These are phyloP conservation scores for Psilocybe mexicana DNA, from an alignment of 1,284 basidiomycete species.

Conservation along the genomic window DNA sequence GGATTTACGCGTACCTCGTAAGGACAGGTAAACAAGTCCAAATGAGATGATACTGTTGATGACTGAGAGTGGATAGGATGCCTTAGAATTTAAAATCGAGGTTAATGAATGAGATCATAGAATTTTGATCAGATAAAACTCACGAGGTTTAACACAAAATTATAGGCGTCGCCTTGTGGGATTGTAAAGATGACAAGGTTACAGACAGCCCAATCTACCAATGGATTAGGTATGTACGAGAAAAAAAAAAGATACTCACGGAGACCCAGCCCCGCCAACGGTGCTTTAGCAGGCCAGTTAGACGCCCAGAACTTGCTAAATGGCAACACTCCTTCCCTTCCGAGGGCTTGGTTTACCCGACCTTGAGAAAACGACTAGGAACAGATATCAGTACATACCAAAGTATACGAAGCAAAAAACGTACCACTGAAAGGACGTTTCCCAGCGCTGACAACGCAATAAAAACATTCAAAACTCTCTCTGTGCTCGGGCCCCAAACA, in stretches of 20 bases:
- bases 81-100: too few species aligned
- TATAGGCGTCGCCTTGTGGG: conserved; percentile 37
- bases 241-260: conserved; percentile 15
- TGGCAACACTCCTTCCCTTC: conserved; percentile 37
- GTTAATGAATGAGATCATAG: too few species aligned
- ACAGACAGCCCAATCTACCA: conserved; percentile 28
- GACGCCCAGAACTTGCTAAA: conserved; percentile 38
- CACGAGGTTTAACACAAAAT: conserved; percentile 37
- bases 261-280: conserved; percentile 32
- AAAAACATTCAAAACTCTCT: conserved; percentile 43
- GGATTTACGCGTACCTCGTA: background rate
- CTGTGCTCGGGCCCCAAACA: conserved; percentile 50
- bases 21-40: conserved; percentile 33
- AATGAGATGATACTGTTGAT: conserved; percentile 37
- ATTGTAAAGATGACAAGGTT: conserved; percentile 34
- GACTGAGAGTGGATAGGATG: conserved; percentile 33
- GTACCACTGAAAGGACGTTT: conserved; percentile 48
- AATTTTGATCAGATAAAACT: too few species aligned
- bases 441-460: conserved; percentile 57
- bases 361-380: conserved; percentile 35
- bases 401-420: conserved; percentile 1
- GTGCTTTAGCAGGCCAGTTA: conserved; percentile 36
- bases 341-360: conserved; percentile 39
- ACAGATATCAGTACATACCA: background rate
- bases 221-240: background rate